Percentiles rank a stretch among this genome's conserved stretches.
Conservation (phyloP, 768 basidiomycete species). For the Lentinula lateritia region DNA sequence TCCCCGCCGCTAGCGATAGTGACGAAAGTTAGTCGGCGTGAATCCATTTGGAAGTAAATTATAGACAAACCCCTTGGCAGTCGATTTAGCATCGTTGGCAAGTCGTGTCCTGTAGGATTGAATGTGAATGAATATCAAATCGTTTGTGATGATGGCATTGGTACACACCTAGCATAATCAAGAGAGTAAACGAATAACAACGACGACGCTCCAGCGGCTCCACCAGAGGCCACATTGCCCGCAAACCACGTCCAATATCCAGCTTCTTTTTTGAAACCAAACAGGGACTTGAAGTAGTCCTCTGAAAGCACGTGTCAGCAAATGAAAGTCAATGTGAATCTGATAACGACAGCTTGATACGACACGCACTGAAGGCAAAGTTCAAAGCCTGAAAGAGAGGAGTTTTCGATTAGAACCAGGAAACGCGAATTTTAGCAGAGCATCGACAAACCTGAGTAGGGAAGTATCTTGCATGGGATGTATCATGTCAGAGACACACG, state of each 20-base stretch:
- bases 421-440: background rate
- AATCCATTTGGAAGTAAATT: background rate
- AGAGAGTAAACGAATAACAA: slow-evolving; percentile 99
- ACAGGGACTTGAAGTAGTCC: slow-evolving; percentile 98
- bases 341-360: slow-evolving; percentile 1
- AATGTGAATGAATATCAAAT: background rate
- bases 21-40: background rate
- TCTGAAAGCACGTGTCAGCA: slow-evolving; percentile 37
- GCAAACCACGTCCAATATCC: slow-evolving; percentile 99
- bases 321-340: background rate
- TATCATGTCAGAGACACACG: background rate
- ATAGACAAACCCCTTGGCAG: slow-evolving; percentile 19
- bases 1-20: slow-evolving; percentile 70
- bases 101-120: slow-evolving; percentile 73
- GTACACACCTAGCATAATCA: slow-evolving; percentile 69
- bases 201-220: slow-evolving; percentile 98
- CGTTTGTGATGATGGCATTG: background rate
- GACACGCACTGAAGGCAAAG: slow-evolving; percentile 94
- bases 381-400: slow-evolving; percentile 22
- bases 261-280: slow-evolving; percentile 97
- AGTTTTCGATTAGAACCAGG: background rate
- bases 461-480: slow-evolving; percentile 85
- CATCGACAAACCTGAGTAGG: slow-evolving; percentile 84
- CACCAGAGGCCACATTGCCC: slow-evolving; percentile 98
- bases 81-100: slow-evolving; percentile 94